These are phyloP conservation scores for Capsella bursapastoris DNA, from an alignment of 345 rosid genomes.

Conservation along the genomic window DNA sequence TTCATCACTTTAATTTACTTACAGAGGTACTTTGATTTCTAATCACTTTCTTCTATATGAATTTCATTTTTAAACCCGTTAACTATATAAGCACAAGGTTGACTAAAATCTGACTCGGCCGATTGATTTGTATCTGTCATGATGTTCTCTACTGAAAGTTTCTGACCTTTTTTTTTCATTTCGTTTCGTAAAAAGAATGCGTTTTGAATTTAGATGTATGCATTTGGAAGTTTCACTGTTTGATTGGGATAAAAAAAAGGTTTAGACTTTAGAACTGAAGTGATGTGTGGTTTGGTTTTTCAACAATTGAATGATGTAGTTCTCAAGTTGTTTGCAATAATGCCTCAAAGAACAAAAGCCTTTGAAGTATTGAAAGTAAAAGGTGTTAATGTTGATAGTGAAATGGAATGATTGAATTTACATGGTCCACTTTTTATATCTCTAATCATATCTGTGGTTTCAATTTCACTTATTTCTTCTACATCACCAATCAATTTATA, in stretches of 20 bases:
- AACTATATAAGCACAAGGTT: not conserved
- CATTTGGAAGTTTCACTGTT: constrained; percentile 10
- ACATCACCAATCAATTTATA: constrained; percentile 35
- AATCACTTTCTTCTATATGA: not conserved
- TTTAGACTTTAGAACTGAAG: not conserved
- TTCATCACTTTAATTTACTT: constrained; percentile 26
- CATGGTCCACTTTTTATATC: constrained; percentile 36
- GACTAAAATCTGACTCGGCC: not conserved
- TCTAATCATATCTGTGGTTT: constrained; percentile 33
- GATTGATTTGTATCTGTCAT: not conserved
- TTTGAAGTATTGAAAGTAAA: not conserved
- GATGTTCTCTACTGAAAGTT: not conserved
- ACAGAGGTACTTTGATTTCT: constrained; percentile 21
- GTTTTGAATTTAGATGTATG: not conserved
- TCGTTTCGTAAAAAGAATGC: not conserved
- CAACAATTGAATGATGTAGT: constrained; percentile 17
- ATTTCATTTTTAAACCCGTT: no score
- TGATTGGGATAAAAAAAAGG: not conserved
- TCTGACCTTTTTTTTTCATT: not conserved
- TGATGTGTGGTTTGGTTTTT: constrained; percentile 1
- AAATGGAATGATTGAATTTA: constrained; percentile 32
- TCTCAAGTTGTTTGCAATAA: constrained; percentile 34
- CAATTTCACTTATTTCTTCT: not conserved
- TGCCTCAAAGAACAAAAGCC: constrained; percentile 14
- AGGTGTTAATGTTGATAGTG: constrained; percentile 31